Percentiles rank a stretch among this genome's conserved stretches.
These are phyloP conservation scores for Talaromyces sp. DNA, from an alignment of 2,329 filamentous ascomycete species.

Conservation along the genomic window DNA sequence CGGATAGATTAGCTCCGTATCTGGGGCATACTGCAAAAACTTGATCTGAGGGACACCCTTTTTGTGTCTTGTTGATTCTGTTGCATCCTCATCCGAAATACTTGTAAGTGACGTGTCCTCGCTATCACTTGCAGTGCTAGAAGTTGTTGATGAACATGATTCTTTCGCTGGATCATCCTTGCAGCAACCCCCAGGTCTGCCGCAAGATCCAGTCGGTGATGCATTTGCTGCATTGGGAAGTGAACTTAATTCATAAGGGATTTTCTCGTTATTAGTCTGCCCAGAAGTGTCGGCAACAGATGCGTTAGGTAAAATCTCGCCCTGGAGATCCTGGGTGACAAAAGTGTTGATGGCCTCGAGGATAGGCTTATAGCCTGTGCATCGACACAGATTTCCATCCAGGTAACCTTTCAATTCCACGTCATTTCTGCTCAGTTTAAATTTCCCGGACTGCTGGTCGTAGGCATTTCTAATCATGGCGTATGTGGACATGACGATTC, in stretches of 20 bases:
- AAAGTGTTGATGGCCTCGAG: constrained; percentile 92
- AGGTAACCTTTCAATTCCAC: constrained; percentile 74
- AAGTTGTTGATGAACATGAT: constrained; percentile 10
- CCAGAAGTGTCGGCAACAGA: constrained; percentile 37
- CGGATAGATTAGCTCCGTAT: constrained; percentile 94
- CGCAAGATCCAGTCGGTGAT: constrained; percentile 16
- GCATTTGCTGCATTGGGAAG: constrained; percentile 28
- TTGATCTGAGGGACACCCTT: constrained; percentile 77
- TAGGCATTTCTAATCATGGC: constrained; percentile 74
- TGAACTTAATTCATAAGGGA: constrained; percentile 10
- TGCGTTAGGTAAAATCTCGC: constrained; percentile 42
- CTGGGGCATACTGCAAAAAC: constrained; percentile 89
- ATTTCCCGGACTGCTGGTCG: constrained; percentile 88
- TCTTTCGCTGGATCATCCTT: constrained; percentile 14
- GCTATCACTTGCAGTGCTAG: neutral
- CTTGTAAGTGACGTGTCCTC: neutral
- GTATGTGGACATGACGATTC: constrained; percentile 82
- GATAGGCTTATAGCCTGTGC: constrained; percentile 92
- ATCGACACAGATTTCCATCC: constrained; percentile 92
- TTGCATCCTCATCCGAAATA: constrained; percentile 55
- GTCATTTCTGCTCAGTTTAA: constrained; percentile 64
- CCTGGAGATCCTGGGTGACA: constrained; percentile 50
- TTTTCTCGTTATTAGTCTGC: constrained; percentile 57
- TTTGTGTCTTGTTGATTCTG: constrained; percentile 28
- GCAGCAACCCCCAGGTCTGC: constrained; percentile 24